Evolutionary conservation across 805 yeast genomes (phyloP).

Genomic region (Wickerhamiella domercqiae): DNA sequence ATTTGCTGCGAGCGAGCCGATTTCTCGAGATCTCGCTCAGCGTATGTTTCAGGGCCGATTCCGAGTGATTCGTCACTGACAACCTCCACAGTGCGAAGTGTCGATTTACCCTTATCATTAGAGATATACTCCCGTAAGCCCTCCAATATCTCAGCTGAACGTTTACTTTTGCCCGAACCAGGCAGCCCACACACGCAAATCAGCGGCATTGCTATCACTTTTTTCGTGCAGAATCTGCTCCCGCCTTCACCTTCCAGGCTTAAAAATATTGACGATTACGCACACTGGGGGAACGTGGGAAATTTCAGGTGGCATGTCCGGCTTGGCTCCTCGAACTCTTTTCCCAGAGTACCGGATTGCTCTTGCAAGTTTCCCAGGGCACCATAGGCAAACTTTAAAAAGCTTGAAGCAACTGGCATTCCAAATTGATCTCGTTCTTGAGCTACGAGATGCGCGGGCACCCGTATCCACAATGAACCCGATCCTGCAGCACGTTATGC

Average conservation of each 20-base stretch:
- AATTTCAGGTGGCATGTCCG: not conserved
- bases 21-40: slow-evolving; percentile 63
- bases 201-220: slow-evolving; percentile 54
- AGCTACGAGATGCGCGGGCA: slow-evolving; percentile 78
- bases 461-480: slow-evolving; percentile 74
- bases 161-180: slow-evolving; percentile 63
- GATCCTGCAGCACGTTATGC: slow-evolving; percentile 52
- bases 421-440: slow-evolving; percentile 67
- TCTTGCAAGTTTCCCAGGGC: slow-evolving; percentile 76
- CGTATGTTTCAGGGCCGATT: slow-evolving; percentile 49
- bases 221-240: not conserved
- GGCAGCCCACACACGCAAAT: slow-evolving; percentile 77
- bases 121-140: slow-evolving; percentile 20
- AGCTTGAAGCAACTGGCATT: slow-evolving; percentile 55
- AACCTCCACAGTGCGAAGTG: slow-evolving; percentile 44
- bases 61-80: slow-evolving; percentile 71
- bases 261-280: not conserved
- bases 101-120: slow-evolving; percentile 27
- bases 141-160: slow-evolving; percentile 42
- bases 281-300: no score
- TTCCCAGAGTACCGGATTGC: slow-evolving; percentile 63
- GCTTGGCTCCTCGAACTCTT: slow-evolving; percentile 49
- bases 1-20: slow-evolving; percentile 70
- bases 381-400: slow-evolving; percentile 66
- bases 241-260: no score